These are phyloP conservation scores for Cucumis melo DNA, from an alignment of 306 rosid species.

Conservation along the genomic window DNA sequence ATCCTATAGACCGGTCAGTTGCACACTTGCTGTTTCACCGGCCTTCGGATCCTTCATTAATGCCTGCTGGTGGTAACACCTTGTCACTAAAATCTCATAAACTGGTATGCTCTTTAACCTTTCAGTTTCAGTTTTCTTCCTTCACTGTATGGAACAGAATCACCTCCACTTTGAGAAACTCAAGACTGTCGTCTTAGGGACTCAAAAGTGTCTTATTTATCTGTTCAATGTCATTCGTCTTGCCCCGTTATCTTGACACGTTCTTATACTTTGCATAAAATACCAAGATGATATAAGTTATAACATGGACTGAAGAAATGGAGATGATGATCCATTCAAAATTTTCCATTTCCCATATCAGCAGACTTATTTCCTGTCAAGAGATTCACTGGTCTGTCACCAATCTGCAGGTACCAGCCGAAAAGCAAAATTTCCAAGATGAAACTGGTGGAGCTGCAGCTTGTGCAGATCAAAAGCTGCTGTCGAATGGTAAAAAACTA, in stretches of 20 bases:
- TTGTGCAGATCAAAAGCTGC: slow-evolving; percentile 13
- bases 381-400: slow-evolving; percentile 35
- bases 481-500: not conserved
- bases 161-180: not conserved
- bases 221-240: not conserved
- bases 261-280: not conserved
- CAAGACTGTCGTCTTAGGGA: not conserved
- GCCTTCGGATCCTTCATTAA: slow-evolving; percentile 37
- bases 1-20: slow-evolving; percentile 79
- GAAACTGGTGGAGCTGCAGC: slow-evolving; percentile 21
- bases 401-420: slow-evolving; percentile 25
- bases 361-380: slow-evolving; percentile 5
- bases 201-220: not conserved
- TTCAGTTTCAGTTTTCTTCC: not conserved
- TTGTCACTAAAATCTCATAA: slow-evolving; percentile 22
- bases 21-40: slow-evolving; percentile 84
- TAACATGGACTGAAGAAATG: not conserved
- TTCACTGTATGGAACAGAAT: not conserved
- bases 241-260: not conserved
- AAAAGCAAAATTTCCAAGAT: slow-evolving; percentile 34
- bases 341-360: not conserved
- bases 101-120: slow-evolving; percentile 31
- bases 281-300: not conserved
- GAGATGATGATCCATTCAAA: slow-evolving; percentile 1
- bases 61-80: slow-evolving; percentile 18